Conservation (phyloP, 305 asterid genomes). For the Ilex paraguariensis region DNA sequence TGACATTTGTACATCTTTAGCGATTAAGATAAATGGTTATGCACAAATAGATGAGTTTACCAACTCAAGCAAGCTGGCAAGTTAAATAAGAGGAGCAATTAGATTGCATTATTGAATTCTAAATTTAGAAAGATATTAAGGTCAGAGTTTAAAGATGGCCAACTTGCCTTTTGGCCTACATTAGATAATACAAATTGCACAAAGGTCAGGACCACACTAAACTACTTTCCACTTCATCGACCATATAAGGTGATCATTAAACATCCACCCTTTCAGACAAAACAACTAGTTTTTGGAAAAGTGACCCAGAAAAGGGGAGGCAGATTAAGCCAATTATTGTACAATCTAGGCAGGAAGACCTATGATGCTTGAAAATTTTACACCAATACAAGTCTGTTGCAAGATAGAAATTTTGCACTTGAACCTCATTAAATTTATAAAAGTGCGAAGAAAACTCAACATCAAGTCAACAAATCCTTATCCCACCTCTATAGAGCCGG, state of each 20-base stretch:
- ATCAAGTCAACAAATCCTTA: too few species aligned
- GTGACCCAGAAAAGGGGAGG: slow-evolving; percentile 12
- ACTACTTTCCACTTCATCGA: slow-evolving; percentile 24
- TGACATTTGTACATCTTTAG: slow-evolving; percentile 5
- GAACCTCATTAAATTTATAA: neutral
- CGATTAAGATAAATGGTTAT: neutral
- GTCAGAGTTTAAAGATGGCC: slow-evolving; percentile 4
- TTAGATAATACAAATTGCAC: slow-evolving; percentile 5
- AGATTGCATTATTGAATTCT: neutral
- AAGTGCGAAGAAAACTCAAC: neutral
- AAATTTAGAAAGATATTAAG: neutral
- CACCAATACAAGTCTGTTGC: neutral
- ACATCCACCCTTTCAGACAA: slow-evolving; percentile 4
- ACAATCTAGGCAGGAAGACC: neutral
- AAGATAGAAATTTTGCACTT: neutral
- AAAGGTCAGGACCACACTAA: slow-evolving; percentile 20
- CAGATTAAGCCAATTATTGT: neutral
- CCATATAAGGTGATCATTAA: slow-evolving; percentile 12
- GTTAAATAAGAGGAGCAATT: neutral
- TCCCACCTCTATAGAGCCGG: too few species aligned
- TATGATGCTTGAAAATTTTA: neutral
- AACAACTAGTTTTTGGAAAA: neutral
- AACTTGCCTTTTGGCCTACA: neutral
- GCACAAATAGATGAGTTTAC: neutral
- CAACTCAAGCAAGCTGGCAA: slow-evolving; percentile 6